Conservation (phyloP, 2,329 filamentous ascomycete genomes). For the Xylariomycetidae sp. region DNA sequence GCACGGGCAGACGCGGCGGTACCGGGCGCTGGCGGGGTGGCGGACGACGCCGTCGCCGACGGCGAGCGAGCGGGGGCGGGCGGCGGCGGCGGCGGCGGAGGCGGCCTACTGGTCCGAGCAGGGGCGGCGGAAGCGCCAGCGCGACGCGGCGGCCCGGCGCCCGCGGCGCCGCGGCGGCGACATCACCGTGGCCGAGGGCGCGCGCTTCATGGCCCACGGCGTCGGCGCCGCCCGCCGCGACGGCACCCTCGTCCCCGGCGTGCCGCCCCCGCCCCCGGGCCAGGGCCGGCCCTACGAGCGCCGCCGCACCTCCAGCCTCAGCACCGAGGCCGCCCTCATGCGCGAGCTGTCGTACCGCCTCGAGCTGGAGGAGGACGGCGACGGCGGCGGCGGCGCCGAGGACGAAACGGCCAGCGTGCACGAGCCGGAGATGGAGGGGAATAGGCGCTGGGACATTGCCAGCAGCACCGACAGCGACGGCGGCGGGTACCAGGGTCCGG, state of each 20-base stretch:
- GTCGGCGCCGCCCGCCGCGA: too few relatives aligned
- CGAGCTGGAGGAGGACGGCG: background rate
- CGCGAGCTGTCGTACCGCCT: constrained; percentile 10
- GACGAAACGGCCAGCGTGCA: too few relatives aligned
- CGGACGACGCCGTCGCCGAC: constrained; percentile 6
- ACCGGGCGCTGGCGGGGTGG: too few relatives aligned
- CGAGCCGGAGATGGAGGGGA: too few relatives aligned
- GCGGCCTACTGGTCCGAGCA: constrained; percentile 1
- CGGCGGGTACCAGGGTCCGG: too few relatives aligned
- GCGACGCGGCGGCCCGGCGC: constrained; percentile 11
- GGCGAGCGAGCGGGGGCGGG: constrained; percentile 6
- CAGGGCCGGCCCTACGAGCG: constrained; percentile 7
- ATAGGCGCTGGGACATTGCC: too few relatives aligned
- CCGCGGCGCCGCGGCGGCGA: constrained; percentile 10
- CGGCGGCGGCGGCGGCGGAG: too few relatives aligned
- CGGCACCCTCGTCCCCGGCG: constrained; percentile 5
- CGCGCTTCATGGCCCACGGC: too few relatives aligned
- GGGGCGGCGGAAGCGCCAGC: constrained; percentile 3
- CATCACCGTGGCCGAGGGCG: too few relatives aligned
- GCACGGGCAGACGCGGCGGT: too few relatives aligned
- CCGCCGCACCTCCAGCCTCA: constrained; percentile 9
- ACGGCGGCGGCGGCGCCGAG: background rate
- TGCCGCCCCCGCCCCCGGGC: constrained; percentile 3
- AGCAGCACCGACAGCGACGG: too few relatives aligned
- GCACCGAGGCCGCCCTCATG: constrained; percentile 9